Evolutionary conservation across 805 yeast species (phyloP).

Genomic region (Huiozyma naganishii): DNA sequence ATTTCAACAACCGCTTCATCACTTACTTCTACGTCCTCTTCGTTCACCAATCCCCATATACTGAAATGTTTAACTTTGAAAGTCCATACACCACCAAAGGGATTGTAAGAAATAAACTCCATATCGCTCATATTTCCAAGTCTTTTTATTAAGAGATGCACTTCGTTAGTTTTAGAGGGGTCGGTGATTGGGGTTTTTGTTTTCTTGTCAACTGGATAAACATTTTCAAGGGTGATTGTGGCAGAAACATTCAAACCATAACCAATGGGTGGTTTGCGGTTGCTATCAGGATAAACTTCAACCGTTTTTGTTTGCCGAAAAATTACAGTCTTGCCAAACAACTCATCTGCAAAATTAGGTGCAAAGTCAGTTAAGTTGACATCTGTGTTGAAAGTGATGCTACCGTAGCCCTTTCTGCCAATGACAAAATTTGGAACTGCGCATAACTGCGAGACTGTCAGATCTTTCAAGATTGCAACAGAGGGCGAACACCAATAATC

Average conservation of each 20-base stretch:
- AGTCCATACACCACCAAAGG: slow-evolving; percentile 63
- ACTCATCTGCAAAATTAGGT: slow-evolving; percentile 25
- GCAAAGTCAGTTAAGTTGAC: slow-evolving; percentile 56
- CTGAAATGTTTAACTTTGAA: slow-evolving; percentile 86
- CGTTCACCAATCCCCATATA: slow-evolving; percentile 82
- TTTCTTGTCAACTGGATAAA: slow-evolving; percentile 37
- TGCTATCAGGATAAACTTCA: slow-evolving; percentile 51
- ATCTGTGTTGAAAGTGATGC: slow-evolving; percentile 51
- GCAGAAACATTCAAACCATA: slow-evolving; percentile 70
- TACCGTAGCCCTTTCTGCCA: slow-evolving; percentile 61
- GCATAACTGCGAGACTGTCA: slow-evolving; percentile 39
- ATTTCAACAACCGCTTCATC: slow-evolving; percentile 22
- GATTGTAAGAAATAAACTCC: slow-evolving; percentile 73
- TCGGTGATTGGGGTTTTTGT: slow-evolving; percentile 20
- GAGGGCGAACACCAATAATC: slow-evolving; percentile 73
- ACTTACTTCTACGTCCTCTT: slow-evolving; percentile 48
- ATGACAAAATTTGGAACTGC: slow-evolving; percentile 52
- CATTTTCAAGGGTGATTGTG: slow-evolving; percentile 52
- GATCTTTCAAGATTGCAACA: slow-evolving; percentile 34
- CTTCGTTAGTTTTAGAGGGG: slow-evolving; percentile 31
- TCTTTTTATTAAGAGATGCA: slow-evolving; percentile 37
- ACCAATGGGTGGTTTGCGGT: slow-evolving; percentile 49
- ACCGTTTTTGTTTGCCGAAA: slow-evolving; percentile 41
- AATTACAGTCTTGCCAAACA: slow-evolving; percentile 34
- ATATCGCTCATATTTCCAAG: slow-evolving; percentile 53